These are phyloP conservation scores for Borealophlyctis nickersoniae DNA, from an alignment of 192 early-diverging fungal genomes.

Conservation along the genomic window DNA sequence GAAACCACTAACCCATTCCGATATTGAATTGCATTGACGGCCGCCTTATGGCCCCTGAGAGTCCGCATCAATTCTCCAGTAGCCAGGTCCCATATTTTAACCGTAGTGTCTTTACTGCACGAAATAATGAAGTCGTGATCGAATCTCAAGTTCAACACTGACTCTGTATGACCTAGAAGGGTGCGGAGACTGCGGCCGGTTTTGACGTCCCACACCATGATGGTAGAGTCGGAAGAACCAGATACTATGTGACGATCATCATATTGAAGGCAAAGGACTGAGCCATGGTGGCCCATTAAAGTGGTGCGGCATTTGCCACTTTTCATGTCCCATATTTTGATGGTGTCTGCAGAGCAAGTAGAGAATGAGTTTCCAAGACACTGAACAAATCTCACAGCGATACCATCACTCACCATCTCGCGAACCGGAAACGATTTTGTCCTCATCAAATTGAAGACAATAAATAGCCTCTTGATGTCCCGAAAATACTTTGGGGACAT, in stretches of 20 bases:
- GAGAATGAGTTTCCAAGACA: neutral
- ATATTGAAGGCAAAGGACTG: conserved; percentile 85
- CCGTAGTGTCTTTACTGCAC: conserved; percentile 55
- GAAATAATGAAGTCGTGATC: conserved; percentile 34
- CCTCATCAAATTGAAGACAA: conserved; percentile 72
- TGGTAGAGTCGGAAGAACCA: conserved; percentile 79
- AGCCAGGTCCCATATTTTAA: conserved; percentile 70
- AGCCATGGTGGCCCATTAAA: conserved; percentile 67
- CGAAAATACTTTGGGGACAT: conserved; percentile 51
- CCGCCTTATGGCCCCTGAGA: conserved; percentile 64
- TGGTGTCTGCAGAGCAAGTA: conserved; percentile 24
- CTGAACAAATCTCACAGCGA: neutral
- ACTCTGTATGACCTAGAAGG: conserved; percentile 39
- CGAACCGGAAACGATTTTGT: conserved; percentile 76
- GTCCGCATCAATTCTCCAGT: conserved; percentile 53
- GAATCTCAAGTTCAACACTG: conserved; percentile 49
- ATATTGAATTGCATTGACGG: conserved; percentile 78
- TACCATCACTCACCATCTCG: conserved; percentile 36
- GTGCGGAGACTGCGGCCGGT: conserved; percentile 46
- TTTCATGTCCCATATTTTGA: conserved; percentile 75
- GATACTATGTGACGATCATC: conserved; percentile 64
- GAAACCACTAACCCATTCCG: conserved; percentile 27
- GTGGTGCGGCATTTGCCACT: conserved; percentile 54
- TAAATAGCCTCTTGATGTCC: conserved; percentile 87
- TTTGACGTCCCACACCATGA: conserved; percentile 72